Base-by-base conservation (phyloP, 768 basidiomycete genomes). In the Suillus lakei region DNA sequence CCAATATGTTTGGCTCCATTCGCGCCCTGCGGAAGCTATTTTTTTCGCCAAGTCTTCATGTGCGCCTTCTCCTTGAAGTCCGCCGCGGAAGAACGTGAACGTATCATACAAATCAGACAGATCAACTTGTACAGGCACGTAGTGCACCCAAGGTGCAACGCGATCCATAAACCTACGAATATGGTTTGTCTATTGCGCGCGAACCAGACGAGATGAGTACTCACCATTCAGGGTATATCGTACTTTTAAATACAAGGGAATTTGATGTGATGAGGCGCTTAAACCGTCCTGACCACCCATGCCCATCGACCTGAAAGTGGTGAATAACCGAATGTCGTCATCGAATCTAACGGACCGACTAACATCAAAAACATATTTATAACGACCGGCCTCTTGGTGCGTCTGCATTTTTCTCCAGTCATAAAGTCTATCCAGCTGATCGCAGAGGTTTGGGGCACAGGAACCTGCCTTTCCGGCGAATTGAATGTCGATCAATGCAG, bases 161-260 rank as follows among this genome's bases (percentile, higher is more conserved):
- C 87, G 83, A 63, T 88, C 85, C 16, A 76, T 78, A 66, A 78
- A 89, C 87, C 86, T 87, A 67, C 16, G 10, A n/a, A 15, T 44
- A 34, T 51, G 36, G 62, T 34, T 63, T 9, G 36, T 43, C 23
- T 9, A 30, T 43, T 23, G 39, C 13, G 26, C 41, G 36, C 2
- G 7, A 21, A 26, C 26, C 1, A 36, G 9, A 60, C 28, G 61
- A 60, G 59, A 44, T 16, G 30, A 58, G 5, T 5, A 67, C 78
- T 15, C 71, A 88, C 91, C 91, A 92, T 76, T 91, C 91, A 0
- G 89, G 90, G 71, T 88, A 91, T 66, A 91, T 83, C 0, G 90
- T 91, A 41, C 87, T 80, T 71, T 91, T 91, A 78, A 92, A 85
- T 6, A 91, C 78, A 18, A 90, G 76, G 0, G 89, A 81, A 30